Evolutionary conservation across 2,329 filamentous ascomycete species (phyloP).

Genomic region (Alternaria infectoria): DNA sequence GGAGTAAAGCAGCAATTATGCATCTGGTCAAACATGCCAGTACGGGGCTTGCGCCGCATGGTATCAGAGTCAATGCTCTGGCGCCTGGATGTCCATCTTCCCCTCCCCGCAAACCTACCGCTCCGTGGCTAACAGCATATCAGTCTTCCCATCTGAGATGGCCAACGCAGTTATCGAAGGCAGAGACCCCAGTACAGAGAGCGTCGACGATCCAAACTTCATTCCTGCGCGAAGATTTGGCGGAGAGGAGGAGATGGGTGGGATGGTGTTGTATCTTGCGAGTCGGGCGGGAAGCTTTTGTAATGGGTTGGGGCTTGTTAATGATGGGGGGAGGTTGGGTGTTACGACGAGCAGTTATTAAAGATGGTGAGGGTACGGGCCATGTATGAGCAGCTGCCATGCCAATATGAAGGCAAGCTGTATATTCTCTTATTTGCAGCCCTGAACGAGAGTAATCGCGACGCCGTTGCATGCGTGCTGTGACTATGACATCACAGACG

Average conservation of each 20-base stretch:
- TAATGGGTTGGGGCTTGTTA: constrained; percentile 24
- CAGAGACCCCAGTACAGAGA: constrained; percentile 7
- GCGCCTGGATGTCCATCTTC: constrained; percentile 49
- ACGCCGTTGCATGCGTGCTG: not conserved
- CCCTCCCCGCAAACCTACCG: not conserved
- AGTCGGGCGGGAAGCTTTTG: constrained; percentile 50
- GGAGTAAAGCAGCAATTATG: not conserved
- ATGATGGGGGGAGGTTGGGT: constrained; percentile 19
- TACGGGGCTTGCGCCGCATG: constrained; percentile 46
- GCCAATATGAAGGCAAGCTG: not conserved
- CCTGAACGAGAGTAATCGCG: not conserved
- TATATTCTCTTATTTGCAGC: not conserved
- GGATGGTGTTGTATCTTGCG: constrained; percentile 51
- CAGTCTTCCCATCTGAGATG: constrained; percentile 23
- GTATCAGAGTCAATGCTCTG: constrained; percentile 57
- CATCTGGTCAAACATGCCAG: constrained; percentile 56
- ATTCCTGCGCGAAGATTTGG: constrained; percentile 44
- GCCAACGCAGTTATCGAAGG: constrained; percentile 1
- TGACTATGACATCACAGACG: not conserved
- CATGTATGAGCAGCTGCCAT: not conserved
- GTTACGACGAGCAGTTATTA: constrained; percentile 18
- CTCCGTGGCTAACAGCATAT: not conserved
- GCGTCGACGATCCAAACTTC: not conserved
- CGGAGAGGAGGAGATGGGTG: constrained; percentile 51
- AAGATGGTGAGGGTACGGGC: not conserved